A percentile compares a stretch with the other conserved stretches of the same genome.
Evolutionary conservation across 2,329 filamentous ascomycete species (phyloP).

Genomic region (Diplocarpon mali): DNA sequence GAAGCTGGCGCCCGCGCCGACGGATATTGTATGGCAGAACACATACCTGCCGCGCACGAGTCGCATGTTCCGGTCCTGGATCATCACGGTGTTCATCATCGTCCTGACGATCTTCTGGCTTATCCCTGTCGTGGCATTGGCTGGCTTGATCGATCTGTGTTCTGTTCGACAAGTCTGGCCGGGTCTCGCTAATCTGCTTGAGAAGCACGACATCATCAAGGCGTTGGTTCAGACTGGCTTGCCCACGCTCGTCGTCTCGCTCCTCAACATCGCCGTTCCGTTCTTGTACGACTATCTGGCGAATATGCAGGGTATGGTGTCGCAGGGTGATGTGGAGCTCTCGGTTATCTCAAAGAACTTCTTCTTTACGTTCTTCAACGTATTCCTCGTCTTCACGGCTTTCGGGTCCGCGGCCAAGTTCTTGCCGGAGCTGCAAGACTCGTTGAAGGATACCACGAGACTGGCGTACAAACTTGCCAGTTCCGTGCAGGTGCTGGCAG

Average conservation of each 20-base stretch:
- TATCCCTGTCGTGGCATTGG: constrained; percentile 66
- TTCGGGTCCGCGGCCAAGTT: constrained; percentile 73
- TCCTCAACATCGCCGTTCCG: constrained; percentile 82
- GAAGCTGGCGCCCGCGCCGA: constrained; percentile 75
- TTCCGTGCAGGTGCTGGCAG: constrained; percentile 62
- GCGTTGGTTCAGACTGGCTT: constrained; percentile 79
- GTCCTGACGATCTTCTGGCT: constrained; percentile 84
- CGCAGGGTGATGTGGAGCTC: constrained; percentile 84
- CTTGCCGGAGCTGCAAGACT: constrained; percentile 58
- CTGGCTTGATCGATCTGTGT: constrained; percentile 69
- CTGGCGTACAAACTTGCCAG: constrained; percentile 66
- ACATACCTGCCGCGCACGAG: constrained; percentile 70
- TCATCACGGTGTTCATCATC: constrained; percentile 71
- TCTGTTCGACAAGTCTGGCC: constrained; percentile 67
- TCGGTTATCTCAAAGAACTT: constrained; percentile 98
- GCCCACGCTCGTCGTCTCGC: constrained; percentile 72
- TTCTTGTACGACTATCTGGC: constrained; percentile 93
- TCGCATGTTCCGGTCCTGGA: constrained; percentile 71
- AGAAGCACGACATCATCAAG: constrained; percentile 56
- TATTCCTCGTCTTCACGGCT: constrained; percentile 88
- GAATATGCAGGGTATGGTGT: constrained; percentile 88
- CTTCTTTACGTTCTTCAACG: constrained; percentile 98
- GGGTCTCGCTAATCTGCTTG: constrained; percentile 53
- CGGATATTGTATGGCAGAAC: constrained; percentile 91
- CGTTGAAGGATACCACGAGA: constrained; percentile 66